Percentiles rank a stretch among this genome's conserved stretches.
phyloP scores from a whole-genome alignment of 768 basidiomycete genomes.

The Suillus paluster region DNA sequence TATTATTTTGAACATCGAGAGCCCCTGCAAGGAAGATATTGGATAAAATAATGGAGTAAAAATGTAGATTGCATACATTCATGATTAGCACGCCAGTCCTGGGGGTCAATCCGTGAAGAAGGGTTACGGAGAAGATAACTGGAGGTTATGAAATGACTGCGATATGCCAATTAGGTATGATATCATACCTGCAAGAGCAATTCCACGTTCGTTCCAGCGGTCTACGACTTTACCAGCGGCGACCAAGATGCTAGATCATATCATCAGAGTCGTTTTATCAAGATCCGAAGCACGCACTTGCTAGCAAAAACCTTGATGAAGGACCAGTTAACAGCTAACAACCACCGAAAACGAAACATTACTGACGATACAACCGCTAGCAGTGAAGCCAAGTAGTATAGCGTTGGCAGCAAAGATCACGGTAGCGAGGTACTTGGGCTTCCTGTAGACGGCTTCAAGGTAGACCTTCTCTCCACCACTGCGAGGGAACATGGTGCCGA shows the following conservation, averaged over 20 bases:
- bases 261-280: background rate
- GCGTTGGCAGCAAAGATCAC: constrained; percentile 53
- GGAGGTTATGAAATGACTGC: background rate
- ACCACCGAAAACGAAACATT: background rate
- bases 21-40: constrained; percentile 33
- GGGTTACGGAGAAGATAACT: constrained; percentile 56
- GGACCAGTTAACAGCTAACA: background rate
- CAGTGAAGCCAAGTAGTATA: constrained; percentile 48
- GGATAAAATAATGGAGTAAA: background rate
- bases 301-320: constrained; percentile 36
- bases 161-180: background rate
- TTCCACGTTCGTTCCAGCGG: constrained; percentile 58
- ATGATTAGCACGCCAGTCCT: constrained; percentile 53
- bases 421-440: constrained; percentile 51
- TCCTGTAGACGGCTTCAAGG: constrained; percentile 56
- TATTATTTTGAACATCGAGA: constrained; percentile 57
- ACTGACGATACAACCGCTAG: constrained; percentile 54
- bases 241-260: constrained; percentile 49
- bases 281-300: constrained; percentile 27
- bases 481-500: constrained; percentile 65
- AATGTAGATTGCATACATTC: constrained; percentile 45
- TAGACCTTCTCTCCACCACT: constrained; percentile 70
- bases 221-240: constrained; percentile 44
- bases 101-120: constrained; percentile 58
- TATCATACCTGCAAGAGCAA: constrained; percentile 55